phyloP scores from a whole-genome alignment of 768 basidiomycete species.

The Fomitopsis serialis region DNA sequence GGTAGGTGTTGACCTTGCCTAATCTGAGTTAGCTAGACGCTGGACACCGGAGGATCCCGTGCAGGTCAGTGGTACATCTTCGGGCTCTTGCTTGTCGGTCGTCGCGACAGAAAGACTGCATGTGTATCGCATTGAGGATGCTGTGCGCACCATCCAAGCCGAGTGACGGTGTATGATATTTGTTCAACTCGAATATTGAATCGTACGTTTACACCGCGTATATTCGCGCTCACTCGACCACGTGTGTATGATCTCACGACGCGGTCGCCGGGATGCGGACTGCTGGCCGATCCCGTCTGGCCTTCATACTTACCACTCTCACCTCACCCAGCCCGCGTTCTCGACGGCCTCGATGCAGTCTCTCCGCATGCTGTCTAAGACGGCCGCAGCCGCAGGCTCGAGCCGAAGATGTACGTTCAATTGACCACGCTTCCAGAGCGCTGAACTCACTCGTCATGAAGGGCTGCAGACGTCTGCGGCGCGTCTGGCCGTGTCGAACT shows the following conservation, averaged over 20 bases:
- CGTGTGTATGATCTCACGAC: background rate
- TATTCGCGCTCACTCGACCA: background rate
- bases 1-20: background rate
- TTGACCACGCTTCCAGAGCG: background rate
- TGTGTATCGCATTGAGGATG: too few relatives aligned
- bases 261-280: background rate
- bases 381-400: slow-evolving; percentile 8
- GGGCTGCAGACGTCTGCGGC: slow-evolving; percentile 49
- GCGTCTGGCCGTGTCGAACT: slow-evolving; percentile 61
- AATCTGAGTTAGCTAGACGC: background rate
- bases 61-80: background rate
- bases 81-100: background rate
- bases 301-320: background rate
- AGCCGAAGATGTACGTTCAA: slow-evolving; percentile 14
- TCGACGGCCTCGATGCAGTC: slow-evolving; percentile 11
- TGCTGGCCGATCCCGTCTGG: too few relatives aligned
- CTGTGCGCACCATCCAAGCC: background rate
- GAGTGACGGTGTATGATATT: background rate
- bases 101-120: too few relatives aligned
- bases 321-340: background rate
- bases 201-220: background rate
- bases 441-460: slow-evolving; percentile 18
- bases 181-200: background rate
- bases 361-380: slow-evolving; percentile 14
- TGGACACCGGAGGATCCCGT: background rate